Evolutionary conservation across 2,329 filamentous ascomycete genomes (phyloP), one percentile per base, ranked within the genome.

Genomic region (Allantophomopsis cytisporea): DNA sequence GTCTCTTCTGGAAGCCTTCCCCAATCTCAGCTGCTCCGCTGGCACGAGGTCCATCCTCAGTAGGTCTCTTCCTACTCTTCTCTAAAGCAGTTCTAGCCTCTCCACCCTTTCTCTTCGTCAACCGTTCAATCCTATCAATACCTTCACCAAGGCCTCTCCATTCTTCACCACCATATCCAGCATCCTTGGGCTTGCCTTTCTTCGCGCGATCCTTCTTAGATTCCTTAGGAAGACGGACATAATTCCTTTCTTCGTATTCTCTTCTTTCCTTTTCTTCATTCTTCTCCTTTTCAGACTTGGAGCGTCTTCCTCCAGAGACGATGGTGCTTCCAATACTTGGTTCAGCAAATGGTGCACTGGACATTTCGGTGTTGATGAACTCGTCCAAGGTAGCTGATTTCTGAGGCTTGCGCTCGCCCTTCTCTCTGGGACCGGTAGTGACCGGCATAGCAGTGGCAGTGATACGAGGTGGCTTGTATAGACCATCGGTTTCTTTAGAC

Each of bases 311-410:
- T 37, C 83, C 80, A 37, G 77, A 69, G 4, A 80, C 68, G 50
- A 95, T 93, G 14, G 84, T 94, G 41, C 83, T 91, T 43, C 91
- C 93, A 51, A 98, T 93, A 49, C 83, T 93, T 40, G 89, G 87
- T 57, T 93, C 75, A 1, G 87, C 84, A 42, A 85, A 61, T 1
- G 91, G 91, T 2, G 85, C 85, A 5, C 71, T 62, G 0, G 86
- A 88, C 43, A 96, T 69, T 59, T 98, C 91, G 14, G 83, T 78
- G 37, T 73, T 76, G 46, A 98, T 76, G 53, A 93, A 98, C 54
- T 96, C 89, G 54, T 96, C 88, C 54, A 98, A 77, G 1, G 87
- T 86, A 36, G 79, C 77, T 0, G 88, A 94, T 54, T 83, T 84
- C 44, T 73, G 69, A 2, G 76, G 73, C 33, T 73, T 68, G 33